phyloP scores from a whole-genome alignment of 1,284 basidiomycete genomes.

The Ustilago curta region DNA sequence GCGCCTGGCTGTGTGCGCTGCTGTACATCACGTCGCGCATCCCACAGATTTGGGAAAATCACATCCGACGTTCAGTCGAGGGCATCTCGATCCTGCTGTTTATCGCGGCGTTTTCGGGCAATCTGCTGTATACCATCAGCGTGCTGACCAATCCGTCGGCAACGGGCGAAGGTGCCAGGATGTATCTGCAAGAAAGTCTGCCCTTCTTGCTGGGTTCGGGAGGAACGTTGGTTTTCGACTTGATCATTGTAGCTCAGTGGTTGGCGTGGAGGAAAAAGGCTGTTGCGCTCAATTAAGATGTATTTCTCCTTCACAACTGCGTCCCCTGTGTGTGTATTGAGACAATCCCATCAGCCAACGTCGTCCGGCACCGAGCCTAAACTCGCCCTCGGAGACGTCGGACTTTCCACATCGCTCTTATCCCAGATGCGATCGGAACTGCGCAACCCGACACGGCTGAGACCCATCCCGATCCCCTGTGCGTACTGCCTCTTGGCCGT shows the following conservation, averaged over 20 bases:
- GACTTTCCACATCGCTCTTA: not conserved
- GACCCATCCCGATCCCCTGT: conserved; percentile 45
- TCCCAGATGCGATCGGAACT: conserved; percentile 51
- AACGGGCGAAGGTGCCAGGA: conserved; percentile 20
- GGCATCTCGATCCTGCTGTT: conserved; percentile 66
- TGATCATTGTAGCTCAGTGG: conserved; percentile 65
- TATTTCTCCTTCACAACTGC: too few species aligned
- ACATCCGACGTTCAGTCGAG: conserved; percentile 58
- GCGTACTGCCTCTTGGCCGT: conserved; percentile 13
- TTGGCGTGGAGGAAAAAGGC: conserved; percentile 49
- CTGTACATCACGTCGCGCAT: conserved; percentile 68
- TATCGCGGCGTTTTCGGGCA: conserved; percentile 64
- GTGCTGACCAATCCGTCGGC: conserved; percentile 59
- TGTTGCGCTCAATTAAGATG: not conserved
- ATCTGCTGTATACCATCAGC: conserved; percentile 61
- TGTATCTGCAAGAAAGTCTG: conserved; percentile 60
- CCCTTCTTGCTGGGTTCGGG: conserved; percentile 65
- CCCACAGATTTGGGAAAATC: conserved; percentile 69
- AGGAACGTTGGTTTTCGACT: conserved; percentile 67
- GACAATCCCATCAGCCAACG: not conserved
- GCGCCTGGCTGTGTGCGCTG: conserved; percentile 65
- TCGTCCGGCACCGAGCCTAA: conserved; percentile 8
- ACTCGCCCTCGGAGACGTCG: conserved; percentile 16
- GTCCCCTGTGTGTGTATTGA: too few species aligned
- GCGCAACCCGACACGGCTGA: conserved; percentile 44